Evolutionary conservation across 345 rosid genomes (phyloP), one percentile per base, ranked within the genome.

Genomic region (Rhizophora apiculata): DNA sequence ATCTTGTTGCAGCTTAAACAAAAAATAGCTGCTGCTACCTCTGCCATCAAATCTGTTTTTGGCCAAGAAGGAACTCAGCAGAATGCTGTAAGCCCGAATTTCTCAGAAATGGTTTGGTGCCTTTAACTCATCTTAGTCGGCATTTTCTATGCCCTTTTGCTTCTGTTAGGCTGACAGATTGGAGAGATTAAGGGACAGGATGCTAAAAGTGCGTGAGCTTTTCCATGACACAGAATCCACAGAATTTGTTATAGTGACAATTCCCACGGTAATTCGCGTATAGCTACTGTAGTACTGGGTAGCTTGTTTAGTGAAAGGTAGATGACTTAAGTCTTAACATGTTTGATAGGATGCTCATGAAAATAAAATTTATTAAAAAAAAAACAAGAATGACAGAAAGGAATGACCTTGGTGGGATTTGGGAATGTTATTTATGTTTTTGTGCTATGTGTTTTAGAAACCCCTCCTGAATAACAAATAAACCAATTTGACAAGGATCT

Each of bases 131-230:
- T 27, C 24, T 53, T 4, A 20, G 27, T 70, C 3, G 55, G 27
- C 18, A 32, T 60, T 31, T 57, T 31, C 6, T 22, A 31, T 68
- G 68, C 58, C 34, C 49, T 31, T 2, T 63, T 43, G 68, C 52
- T 57, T 31, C 52, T 13, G 70, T 64, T 77, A 95, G 99, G 81
- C 93, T 26, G 88, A 88, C 86, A 95, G 90, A 80, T 80, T 92
- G 82, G 96, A 95, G 87, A 64, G 58, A 32, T 80, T 95, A 30
- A 85, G 99, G 83, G 96, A 95, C 62, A 92, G 96, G 80, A 95
- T 95, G 99, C 71, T 95, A 67, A 92, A 95, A 92, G 99, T 95
- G 68, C 85, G 96, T 5, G 99, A 95, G 63, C 99, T 95, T 71
- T 95, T 95, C 31, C 96, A 89, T 64, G 91, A 92, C 81, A 77